Evolutionary conservation across 1,139 yeast genomes (phyloP).

Genomic region (Candida dubliniensis): DNA sequence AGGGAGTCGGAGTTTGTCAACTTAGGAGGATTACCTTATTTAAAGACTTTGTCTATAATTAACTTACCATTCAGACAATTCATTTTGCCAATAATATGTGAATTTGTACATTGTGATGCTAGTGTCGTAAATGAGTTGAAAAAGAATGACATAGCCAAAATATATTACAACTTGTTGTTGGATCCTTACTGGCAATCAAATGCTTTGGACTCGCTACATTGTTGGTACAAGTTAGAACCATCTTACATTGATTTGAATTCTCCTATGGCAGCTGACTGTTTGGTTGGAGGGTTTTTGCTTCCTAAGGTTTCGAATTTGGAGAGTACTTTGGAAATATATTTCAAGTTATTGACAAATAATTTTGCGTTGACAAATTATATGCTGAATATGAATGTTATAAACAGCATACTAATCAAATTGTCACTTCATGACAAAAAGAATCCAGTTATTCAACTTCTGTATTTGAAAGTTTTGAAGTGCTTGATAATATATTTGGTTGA

Average conservation of each 20-base stretch:
- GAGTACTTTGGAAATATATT: constrained; percentile 39
- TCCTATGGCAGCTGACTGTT: constrained; percentile 30
- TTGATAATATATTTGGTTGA: constrained; percentile 17
- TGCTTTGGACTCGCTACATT: constrained; percentile 58
- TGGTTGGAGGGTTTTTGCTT: constrained; percentile 41
- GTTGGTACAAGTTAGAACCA: constrained; percentile 38
- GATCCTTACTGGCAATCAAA: constrained; percentile 74
- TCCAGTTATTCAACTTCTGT: constrained; percentile 39
- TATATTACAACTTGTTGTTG: constrained; percentile 47
- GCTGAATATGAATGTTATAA: constrained; percentile 28
- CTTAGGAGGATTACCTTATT: constrained; percentile 53
- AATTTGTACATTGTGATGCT: constrained; percentile 53
- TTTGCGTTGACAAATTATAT: constrained; percentile 22
- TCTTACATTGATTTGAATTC: constrained; percentile 24
- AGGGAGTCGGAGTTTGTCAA: constrained; percentile 55
- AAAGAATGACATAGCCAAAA: constrained; percentile 42
- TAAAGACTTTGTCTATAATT: constrained; percentile 45
- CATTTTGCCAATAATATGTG: constrained; percentile 63
- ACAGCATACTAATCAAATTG: constrained; percentile 31
- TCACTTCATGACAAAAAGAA: constrained; percentile 25
- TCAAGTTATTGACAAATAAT: constrained; percentile 31
- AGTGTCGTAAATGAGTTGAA: constrained; percentile 39
- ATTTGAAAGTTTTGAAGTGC: constrained; percentile 33
- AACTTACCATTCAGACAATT: constrained; percentile 60
- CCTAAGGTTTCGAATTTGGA: constrained; percentile 43